These are phyloP conservation scores for Paramyrothecium roridum DNA, from an alignment of 2,329 filamentous ascomycete species.

Conservation along the genomic window DNA sequence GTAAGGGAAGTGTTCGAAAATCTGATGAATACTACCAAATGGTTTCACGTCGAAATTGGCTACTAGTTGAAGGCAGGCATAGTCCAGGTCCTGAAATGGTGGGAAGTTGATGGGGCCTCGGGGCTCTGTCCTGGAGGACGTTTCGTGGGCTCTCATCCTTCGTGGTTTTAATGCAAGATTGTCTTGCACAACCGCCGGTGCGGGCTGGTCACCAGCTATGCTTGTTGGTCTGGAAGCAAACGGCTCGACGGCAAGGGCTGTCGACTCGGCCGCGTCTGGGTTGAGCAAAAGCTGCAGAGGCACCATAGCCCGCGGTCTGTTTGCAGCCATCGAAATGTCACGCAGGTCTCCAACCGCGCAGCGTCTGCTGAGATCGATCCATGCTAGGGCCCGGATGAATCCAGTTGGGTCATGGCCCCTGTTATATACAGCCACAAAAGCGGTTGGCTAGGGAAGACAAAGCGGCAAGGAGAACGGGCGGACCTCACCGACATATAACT, in stretches of 20 bases:
- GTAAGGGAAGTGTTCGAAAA: slow-evolving; percentile 80
- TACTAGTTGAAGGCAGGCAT: slow-evolving; percentile 55
- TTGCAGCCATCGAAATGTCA: slow-evolving; percentile 9
- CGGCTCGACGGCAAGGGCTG: background rate
- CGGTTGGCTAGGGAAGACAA: background rate
- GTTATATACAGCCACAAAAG: background rate
- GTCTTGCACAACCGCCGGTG: background rate
- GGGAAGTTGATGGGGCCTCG: slow-evolving; percentile 70
- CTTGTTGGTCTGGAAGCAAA: background rate
- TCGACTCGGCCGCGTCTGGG: slow-evolving; percentile 42
- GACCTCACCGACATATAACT: background rate
- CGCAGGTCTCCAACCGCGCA: background rate
- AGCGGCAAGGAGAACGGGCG: background rate
- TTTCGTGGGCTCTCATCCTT: slow-evolving; percentile 42
- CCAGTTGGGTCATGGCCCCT: background rate
- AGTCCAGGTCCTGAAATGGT: slow-evolving; percentile 67
- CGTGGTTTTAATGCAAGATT: background rate
- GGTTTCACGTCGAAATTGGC: slow-evolving; percentile 64
- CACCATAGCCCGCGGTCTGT: slow-evolving; percentile 46
- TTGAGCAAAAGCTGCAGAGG: slow-evolving; percentile 66
- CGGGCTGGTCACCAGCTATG: background rate
- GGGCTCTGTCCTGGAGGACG: slow-evolving; percentile 52
- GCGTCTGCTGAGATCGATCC: too few species aligned
- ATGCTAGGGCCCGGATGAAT: background rate
- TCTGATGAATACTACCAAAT: slow-evolving; percentile 57